A percentile compares a stretch with the other conserved stretches of the same genome.
These are phyloP conservation scores for Oryza glaberrima DNA, from an alignment of 176 grass and related monocot species.

Conservation along the genomic window DNA sequence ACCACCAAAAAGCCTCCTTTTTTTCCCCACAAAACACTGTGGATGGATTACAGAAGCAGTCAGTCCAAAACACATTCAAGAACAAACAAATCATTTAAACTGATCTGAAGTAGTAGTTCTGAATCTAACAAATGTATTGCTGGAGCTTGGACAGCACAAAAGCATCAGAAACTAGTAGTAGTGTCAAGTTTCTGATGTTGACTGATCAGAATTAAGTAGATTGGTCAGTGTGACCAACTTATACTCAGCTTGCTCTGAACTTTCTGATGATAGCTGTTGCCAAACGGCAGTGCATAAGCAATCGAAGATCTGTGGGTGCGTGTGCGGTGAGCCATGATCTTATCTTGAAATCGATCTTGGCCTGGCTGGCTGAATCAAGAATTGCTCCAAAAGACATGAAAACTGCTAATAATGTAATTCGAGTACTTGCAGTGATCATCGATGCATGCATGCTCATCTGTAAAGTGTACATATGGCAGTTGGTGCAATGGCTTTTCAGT, in stretches of 20 bases:
- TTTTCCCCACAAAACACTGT: background rate
- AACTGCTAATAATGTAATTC: constrained; percentile 11
- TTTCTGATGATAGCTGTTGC: constrained; percentile 22
- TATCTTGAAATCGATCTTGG: background rate
- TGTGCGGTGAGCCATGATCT: background rate
- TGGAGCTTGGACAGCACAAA: constrained; percentile 24
- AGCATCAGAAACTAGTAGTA: background rate
- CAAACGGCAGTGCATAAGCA: constrained; percentile 11
- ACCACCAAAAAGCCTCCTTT: background rate
- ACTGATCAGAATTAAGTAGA: constrained; percentile 29
- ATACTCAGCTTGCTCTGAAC: background rate
- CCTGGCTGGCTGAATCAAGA: background rate
- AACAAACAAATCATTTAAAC: background rate
- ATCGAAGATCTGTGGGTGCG: background rate
- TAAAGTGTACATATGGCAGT: background rate
- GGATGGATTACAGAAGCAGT: constrained; percentile 20
- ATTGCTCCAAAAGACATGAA: constrained; percentile 21
- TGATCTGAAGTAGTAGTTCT: background rate
- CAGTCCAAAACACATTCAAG: constrained; percentile 10
- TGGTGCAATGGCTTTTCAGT: constrained; percentile 28
- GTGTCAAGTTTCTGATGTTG: constrained; percentile 11
- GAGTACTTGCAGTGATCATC: background rate
- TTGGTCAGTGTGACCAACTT: constrained; percentile 11
- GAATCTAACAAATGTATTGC: background rate
- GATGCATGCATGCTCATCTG: background rate